phyloP scores from a whole-genome alignment of 768 basidiomycete genomes.

The Boletus bicolor region DNA sequence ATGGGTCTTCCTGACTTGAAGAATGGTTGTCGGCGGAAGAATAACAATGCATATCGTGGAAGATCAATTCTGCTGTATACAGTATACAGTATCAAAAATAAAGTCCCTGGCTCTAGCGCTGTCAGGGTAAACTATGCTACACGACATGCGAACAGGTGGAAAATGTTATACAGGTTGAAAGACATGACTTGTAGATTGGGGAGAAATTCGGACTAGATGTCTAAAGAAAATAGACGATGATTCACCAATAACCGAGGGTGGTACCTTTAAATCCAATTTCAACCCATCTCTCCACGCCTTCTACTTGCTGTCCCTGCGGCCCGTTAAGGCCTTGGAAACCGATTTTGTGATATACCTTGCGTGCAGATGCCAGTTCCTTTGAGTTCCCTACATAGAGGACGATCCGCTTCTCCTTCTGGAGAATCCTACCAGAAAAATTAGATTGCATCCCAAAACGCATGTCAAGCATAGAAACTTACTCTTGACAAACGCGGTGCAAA shows the following conservation, averaged over 20 bases:
- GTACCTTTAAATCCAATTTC: conserved; percentile 18
- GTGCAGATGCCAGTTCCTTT: conserved; percentile 14
- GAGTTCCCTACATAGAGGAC: conserved; percentile 61
- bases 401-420: conserved; percentile 32
- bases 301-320: conserved; percentile 1
- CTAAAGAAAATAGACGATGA: not conserved
- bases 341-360: conserved; percentile 20
- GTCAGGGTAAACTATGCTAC: conserved; percentile 15
- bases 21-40: not conserved
- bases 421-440: conserved; percentile 24
- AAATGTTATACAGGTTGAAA: not conserved
- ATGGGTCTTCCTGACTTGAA: not conserved
- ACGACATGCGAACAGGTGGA: not conserved
- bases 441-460: not conserved
- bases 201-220: not conserved
- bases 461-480: conserved; percentile 37
- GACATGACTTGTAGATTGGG: not conserved
- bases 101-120: not conserved
- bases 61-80: not conserved
- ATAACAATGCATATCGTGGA: not conserved
- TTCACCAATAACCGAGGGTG: conserved; percentile 18
- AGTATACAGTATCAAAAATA: not conserved
- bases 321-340: conserved; percentile 21
- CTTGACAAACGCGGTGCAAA: conserved; percentile 51
- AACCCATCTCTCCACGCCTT: conserved; percentile 19